Evolutionary conservation across 2,329 filamentous ascomycete genomes (phyloP), one percentile per base, ranked within the genome.

Genomic region (Venturia effusa): DNA sequence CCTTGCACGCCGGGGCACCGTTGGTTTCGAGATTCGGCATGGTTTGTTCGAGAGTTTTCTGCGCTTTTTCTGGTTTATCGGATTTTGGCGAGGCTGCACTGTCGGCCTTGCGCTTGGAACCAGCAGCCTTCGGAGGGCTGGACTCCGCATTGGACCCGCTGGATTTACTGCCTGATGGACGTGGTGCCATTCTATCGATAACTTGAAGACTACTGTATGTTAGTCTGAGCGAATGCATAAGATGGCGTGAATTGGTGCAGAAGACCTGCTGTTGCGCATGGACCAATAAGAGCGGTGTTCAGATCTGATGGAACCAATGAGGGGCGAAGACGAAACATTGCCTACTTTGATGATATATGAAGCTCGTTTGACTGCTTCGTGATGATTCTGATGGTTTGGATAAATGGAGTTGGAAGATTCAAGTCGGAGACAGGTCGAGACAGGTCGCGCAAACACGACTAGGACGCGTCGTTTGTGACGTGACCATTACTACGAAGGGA

Each of bases 21-120:
- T 62, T 22, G 65, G 69, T 64, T 40, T 68, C 68, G 15, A 67
- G 67, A 30, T 87, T 69, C 11, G 74, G 73, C 51, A 82, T 71
- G 0, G 76, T 78, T 66, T 83, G 80, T 65, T 84, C 82, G 40
- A 84, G 75, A 0, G 80, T 82, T 67, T 78, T 78, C 69, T 84
- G 82, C 17, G 68, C 69, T 61, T 78, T 76, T 67, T 75, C 71
- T 30, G 76, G 76, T 68, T 81, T 79, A 11, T 32, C 30, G 15
- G 75, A 67, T 55, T 75, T 67, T 30, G 76, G 73, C 0, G 76
- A 73, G 5, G 69, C 66, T 51, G 65, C 65, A 54, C 65, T 66
- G 55, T 77, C 74, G 30, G 73, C 72, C 70, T 78, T 77, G 64
- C 76, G 72, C 68, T 79, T 77, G 5, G 69, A 71, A 30, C 74